Evolutionary conservation across 805 yeast species (phyloP), one percentile per base, ranked within the genome.

Genomic region (Nakazawaea wickerhamii): DNA sequence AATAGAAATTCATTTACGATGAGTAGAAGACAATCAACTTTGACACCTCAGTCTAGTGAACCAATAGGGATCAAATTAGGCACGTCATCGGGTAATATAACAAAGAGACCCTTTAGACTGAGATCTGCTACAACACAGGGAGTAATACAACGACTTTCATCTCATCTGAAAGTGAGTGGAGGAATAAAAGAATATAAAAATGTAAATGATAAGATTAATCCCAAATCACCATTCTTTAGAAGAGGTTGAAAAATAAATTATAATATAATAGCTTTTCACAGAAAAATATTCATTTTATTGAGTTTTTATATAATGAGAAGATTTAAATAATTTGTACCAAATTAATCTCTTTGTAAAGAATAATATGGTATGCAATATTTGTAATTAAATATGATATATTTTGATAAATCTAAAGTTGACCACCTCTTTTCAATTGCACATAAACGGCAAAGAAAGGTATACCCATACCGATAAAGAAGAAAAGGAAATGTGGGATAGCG

Each of bases 341-440:
- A n/a, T n/a, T n/a, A n/a, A n/a, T n/a, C n/a, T n/a, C n/a, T n/a
- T n/a, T n/a, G n/a, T n/a, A n/a, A n/a, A n/a, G n/a, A n/a, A n/a
- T n/a, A n/a, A n/a, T n/a, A n/a, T n/a, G n/a, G n/a, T n/a, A n/a
- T n/a, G n/a, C n/a, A n/a, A n/a, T n/a, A n/a, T n/a, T n/a, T n/a
- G n/a, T n/a, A n/a, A n/a, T n/a, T n/a, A n/a, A n/a, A n/a, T n/a
- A n/a, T n/a, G n/a, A n/a, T n/a, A n/a, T n/a, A n/a, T n/a, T n/a
- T n/a, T n/a, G 27, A 25, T 25, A 13, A 25, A 25, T 28, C n/a
- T 13, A 13, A 28, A 13, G 31, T 28, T 28, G 61, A 61, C 96
- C 96, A 49, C 91, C 71, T 77, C 90, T 90, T 79, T 82, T 84
- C 72, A 87, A 70, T 75, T 87, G 93, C 71, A 81, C 86, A 68